Evolutionary conservation across 2,329 filamentous ascomycete species (phyloP), one percentile per base, ranked within the genome.

Genomic region (Pyrenochaeta sp.): DNA sequence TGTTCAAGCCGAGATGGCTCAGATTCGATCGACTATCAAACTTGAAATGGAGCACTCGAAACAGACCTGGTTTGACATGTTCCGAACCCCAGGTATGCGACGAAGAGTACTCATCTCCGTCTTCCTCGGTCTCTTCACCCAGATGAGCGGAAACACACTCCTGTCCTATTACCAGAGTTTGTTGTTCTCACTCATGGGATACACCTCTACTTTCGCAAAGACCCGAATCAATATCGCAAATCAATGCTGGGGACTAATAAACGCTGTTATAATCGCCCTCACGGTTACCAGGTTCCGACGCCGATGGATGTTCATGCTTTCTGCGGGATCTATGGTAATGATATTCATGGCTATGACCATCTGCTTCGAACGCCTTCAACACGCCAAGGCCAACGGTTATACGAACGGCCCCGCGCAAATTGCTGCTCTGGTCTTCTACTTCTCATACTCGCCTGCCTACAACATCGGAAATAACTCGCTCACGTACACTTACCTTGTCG

Each of bases 391-490:
- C 13, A 22, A 55, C 15, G 47, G 49, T 0, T 69, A 72, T 27
- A 72, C 68, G 5, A 75, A 77, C 25, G 73, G 74, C 10, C 62
- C 75, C 24, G 78, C 79, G 34, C 64, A 67, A 15, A 75, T 79
- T 25, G 77, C 79, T 2, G 78, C 79, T 37, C 66, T 88, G 32
- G 83, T 88, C 73, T 89, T 87, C 74, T 86, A 86, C 64, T 89
- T 87, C 61, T 78, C 81, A 3, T 89, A 88, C 71, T 82, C 81
- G 9, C 85, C 86, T 3, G 69, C 63, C 59, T 90, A 89, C 71
- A 89, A 89, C 65, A 81, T 89, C 49, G 87, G 86, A n/a, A 88
- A 88, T 72, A 90, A 89, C 68, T 85, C 87, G 13, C 78, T 90
- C 53, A 88, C 86, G 0, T 88, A 88, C 73, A 88, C 84, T 13